phyloP scores from a whole-genome alignment of 1,284 basidiomycete species.

The Boletus semigastroideus region DNA sequence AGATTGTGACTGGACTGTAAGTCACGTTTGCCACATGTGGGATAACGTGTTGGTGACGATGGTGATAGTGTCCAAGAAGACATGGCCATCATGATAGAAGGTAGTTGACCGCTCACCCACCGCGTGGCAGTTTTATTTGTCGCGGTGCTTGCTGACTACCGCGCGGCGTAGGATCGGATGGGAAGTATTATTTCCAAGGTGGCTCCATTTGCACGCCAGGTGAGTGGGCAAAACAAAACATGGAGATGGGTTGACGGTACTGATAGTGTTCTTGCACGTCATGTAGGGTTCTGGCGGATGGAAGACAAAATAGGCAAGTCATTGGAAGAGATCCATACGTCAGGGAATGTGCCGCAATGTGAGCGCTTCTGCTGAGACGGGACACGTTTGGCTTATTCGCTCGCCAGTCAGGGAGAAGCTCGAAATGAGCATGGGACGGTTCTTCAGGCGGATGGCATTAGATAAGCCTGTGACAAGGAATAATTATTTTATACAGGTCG shows the following conservation, averaged over 20 bases:
- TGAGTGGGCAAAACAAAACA: constrained; percentile 23
- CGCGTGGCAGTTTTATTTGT: constrained; percentile 13
- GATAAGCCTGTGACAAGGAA: constrained; percentile 70
- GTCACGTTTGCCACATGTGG: constrained; percentile 17
- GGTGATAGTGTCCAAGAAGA: constrained; percentile 63
- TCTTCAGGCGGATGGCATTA: constrained; percentile 61
- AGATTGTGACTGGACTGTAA: constrained; percentile 58
- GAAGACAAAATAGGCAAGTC: constrained; percentile 72
- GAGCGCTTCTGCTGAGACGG: constrained; percentile 25
- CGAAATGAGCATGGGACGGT: constrained; percentile 62
- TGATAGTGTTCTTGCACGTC: constrained; percentile 2
- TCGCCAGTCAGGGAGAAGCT: constrained; percentile 59
- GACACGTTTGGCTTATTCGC: neutral
- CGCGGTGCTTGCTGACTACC: constrained; percentile 19
- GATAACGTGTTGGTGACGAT: constrained; percentile 8
- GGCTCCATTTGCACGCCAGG: constrained; percentile 70
- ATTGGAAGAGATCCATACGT: constrained; percentile 66
- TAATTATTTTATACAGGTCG: constrained; percentile 68
- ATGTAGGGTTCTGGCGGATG: constrained; percentile 73
- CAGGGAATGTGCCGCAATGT: constrained; percentile 71
- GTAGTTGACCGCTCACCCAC: constrained; percentile 29
- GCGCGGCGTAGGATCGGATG: constrained; percentile 48
- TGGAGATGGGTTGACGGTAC: neutral
- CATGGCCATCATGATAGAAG: constrained; percentile 74
- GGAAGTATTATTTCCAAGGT: constrained; percentile 69